phyloP scores from a whole-genome alignment of 768 basidiomycete species.

The Dacryopinax primogenitus region DNA sequence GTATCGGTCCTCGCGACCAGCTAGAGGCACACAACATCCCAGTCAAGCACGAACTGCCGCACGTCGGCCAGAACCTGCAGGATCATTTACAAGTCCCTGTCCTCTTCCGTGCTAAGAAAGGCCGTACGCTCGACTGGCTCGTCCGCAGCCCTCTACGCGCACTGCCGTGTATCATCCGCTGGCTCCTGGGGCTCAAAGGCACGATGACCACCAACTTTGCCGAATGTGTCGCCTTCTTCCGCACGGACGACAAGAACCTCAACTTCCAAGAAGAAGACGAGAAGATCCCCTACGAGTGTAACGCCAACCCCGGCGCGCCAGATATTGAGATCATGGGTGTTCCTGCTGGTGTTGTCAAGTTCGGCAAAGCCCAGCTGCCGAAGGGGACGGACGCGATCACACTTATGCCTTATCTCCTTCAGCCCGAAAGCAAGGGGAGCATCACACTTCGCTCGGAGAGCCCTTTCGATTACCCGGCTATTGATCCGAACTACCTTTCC shows the following conservation, averaged over 20 bases:
- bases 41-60: slow-evolving; percentile 28
- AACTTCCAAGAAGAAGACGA: neutral
- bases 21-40: slow-evolving; percentile 26
- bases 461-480: slow-evolving; percentile 22
- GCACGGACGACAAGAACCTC: neutral
- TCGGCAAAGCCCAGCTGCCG: neutral
- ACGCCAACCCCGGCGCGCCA: slow-evolving; percentile 9
- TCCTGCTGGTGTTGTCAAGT: neutral
- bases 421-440: slow-evolving; percentile 17
- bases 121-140: neutral
- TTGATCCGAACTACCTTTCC: slow-evolving; percentile 19
- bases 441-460: slow-evolving; percentile 21
- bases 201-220: neutral
- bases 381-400: neutral
- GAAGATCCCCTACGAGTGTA: neutral
- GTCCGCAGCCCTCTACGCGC: neutral
- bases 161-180: neutral
- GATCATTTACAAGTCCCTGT: slow-evolving; percentile 15
- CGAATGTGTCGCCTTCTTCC: neutral
- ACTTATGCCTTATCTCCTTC: neutral
- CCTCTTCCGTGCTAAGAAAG: neutral
- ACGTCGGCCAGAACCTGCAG: slow-evolving; percentile 35
- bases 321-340: slow-evolving; percentile 13
- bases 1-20: slow-evolving; percentile 29
- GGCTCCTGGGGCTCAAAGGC: neutral